Conservation (phyloP, 306 rosid genomes). For the Cicer chorassanicum region DNA sequence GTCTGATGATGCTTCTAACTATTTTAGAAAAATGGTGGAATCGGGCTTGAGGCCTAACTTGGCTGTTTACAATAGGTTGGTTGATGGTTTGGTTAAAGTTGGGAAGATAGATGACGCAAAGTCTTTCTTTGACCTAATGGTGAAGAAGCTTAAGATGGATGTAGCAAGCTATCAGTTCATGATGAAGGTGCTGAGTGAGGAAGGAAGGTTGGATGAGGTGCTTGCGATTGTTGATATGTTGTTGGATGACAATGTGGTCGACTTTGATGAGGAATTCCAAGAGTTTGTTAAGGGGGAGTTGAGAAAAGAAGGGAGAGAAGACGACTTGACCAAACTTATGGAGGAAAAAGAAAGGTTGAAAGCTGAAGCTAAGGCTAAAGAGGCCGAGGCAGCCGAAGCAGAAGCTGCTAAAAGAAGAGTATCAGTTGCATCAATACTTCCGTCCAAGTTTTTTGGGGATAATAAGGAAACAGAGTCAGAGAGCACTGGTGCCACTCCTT, state of each 20-base stretch:
- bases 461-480: conserved; percentile 59
- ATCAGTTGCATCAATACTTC: conserved; percentile 77
- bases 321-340: conserved; percentile 73
- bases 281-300: conserved; percentile 81
- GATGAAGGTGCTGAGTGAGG: conserved; percentile 80
- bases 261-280: conserved; percentile 76
- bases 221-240: conserved; percentile 76
- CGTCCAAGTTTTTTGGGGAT: conserved; percentile 74
- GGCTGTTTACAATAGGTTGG: conserved; percentile 82
- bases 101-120: conserved; percentile 79
- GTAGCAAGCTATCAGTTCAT: conserved; percentile 78
- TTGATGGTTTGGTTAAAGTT: conserved; percentile 78
- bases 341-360: conserved; percentile 93
- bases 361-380: conserved; percentile 98
- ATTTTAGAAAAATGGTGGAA: conserved; percentile 83
- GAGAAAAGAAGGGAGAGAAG: conserved; percentile 88
- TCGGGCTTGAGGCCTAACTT: conserved; percentile 81
- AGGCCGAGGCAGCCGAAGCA: conserved; percentile 89
- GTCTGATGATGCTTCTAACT: conserved; percentile 85
- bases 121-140: conserved; percentile 83
- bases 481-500: conserved; percentile 6
- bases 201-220: conserved; percentile 72
- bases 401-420: conserved; percentile 91
- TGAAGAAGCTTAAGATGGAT: conserved; percentile 94
- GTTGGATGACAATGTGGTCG: conserved; percentile 79